These are phyloP conservation scores for Plectosphaerella sp. DNA, from an alignment of 2,329 filamentous ascomycete genomes.

Conservation along the genomic window DNA sequence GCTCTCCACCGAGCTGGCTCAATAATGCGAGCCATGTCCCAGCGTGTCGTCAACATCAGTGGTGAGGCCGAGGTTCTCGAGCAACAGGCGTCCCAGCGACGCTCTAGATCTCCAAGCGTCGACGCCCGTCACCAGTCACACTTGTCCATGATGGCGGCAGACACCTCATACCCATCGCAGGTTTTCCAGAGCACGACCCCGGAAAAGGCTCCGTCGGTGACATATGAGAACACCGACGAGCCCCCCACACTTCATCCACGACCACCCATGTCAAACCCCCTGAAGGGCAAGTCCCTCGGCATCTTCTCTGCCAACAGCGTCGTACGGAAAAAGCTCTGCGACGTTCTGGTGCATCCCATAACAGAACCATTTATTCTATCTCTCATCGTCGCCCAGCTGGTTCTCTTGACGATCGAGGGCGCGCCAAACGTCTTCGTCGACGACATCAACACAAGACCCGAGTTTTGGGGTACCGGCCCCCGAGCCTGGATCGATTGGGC, in stretches of 20 bases:
- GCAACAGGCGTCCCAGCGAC: conserved; percentile 59
- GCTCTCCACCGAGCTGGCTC: conserved; percentile 68
- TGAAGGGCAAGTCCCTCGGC: conserved; percentile 81
- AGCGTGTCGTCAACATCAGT: conserved; percentile 95
- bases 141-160: conserved; percentile 21
- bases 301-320: conserved; percentile 77
- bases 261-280: conserved; percentile 60
- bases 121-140: conserved; percentile 42
- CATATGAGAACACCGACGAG: conserved; percentile 19
- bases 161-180: conserved; percentile 50
- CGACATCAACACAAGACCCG: conserved; percentile 51
- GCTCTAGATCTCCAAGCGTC: conserved; percentile 51
- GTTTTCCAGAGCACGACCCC: conserved; percentile 31
- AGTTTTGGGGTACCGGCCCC: conserved; percentile 59
- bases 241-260: conserved; percentile 21
- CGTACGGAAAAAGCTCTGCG: conserved; percentile 70
- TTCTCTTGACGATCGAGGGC: conserved; percentile 84
- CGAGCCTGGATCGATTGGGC: conserved; percentile 67
- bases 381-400: conserved; percentile 81
- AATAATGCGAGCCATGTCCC: conserved; percentile 83
- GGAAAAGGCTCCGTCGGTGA: conserved; percentile 34
- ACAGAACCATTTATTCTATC: conserved; percentile 84
- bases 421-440: conserved; percentile 63
- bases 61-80: conserved; percentile 85
- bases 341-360: conserved; percentile 78